These are phyloP conservation scores for Vaucheria bursata DNA, from an alignment of 352 stramenopile genomes.

Conservation along the genomic window DNA sequence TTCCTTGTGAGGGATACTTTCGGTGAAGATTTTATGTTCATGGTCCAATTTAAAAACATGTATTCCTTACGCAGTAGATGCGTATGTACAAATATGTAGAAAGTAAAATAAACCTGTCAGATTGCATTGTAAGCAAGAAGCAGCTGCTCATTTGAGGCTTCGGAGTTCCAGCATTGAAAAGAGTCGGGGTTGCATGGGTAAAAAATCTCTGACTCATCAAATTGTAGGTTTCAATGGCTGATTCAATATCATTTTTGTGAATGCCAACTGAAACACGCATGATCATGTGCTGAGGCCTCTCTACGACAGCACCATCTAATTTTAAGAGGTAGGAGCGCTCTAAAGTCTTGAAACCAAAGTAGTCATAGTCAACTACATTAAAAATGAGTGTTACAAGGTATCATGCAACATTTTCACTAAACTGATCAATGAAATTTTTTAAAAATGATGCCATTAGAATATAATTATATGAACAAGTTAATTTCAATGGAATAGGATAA, in stretches of 20 bases:
- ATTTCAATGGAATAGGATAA: too few relatives aligned
- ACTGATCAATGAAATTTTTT: too few relatives aligned
- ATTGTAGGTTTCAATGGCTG: slow-evolving; percentile 93
- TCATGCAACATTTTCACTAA: too few relatives aligned
- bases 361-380: slow-evolving; percentile 84
- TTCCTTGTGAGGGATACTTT: too few relatives aligned
- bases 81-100: too few relatives aligned
- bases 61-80: too few relatives aligned
- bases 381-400: too few relatives aligned
- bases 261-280: slow-evolving; percentile 95
- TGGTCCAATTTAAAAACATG: too few relatives aligned
- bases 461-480: too few relatives aligned
- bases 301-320: slow-evolving; percentile 82
- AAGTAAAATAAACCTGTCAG: slow-evolving; percentile 95
- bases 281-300: slow-evolving; percentile 97
- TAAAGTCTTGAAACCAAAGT: slow-evolving; percentile 99
- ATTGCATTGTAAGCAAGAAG: slow-evolving; percentile 95
- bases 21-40: too few relatives aligned
- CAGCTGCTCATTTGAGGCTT: slow-evolving; percentile 93
- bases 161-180: slow-evolving; percentile 96
- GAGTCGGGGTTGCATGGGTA: slow-evolving; percentile 95
- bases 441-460: too few relatives aligned
- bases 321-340: slow-evolving; percentile 93
- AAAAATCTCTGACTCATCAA: slow-evolving; percentile 73
- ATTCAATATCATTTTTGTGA: slow-evolving; percentile 85